phyloP scores from a whole-genome alignment of 495 filamentous ascomycete species.

The Lepidopterella palustris region DNA sequence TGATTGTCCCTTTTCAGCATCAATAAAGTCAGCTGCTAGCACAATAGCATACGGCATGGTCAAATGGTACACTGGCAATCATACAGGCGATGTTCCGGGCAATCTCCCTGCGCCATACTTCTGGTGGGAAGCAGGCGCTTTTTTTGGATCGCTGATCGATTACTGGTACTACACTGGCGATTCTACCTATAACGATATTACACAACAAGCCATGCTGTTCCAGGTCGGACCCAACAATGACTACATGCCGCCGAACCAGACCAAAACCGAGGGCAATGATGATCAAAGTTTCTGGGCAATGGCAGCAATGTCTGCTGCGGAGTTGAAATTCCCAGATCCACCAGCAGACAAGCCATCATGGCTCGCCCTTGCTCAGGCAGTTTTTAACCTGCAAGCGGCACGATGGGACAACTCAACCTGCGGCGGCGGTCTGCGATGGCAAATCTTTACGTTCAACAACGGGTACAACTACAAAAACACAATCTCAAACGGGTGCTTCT shows the following conservation, averaged over 20 bases:
- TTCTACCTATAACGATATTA: slow-evolving; percentile 45
- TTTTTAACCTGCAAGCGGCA: slow-evolving; percentile 64
- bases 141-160: slow-evolving; percentile 46
- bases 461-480: slow-evolving; percentile 80
- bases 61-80: slow-evolving; percentile 43
- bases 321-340: slow-evolving; percentile 44
- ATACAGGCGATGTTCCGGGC: slow-evolving; percentile 40
- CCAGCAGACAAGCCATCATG: slow-evolving; percentile 52
- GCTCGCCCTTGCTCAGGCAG: slow-evolving; percentile 69
- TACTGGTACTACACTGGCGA: slow-evolving; percentile 56
- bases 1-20: too few species aligned
- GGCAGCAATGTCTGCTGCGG: slow-evolving; percentile 51
- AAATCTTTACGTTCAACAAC: slow-evolving; percentile 72
- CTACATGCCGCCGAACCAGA: slow-evolving; percentile 46
- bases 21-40: slow-evolving; percentile 34
- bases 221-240: slow-evolving; percentile 45
- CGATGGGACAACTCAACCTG: slow-evolving; percentile 68
- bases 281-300: slow-evolving; percentile 55
- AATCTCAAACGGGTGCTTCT: slow-evolving; percentile 71
- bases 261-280: slow-evolving; percentile 47
- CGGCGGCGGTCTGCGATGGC: slow-evolving; percentile 76
- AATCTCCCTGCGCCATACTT: slow-evolving; percentile 39
- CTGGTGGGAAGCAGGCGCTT: slow-evolving; percentile 47
- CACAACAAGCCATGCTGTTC: slow-evolving; percentile 45
- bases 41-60: slow-evolving; percentile 35